These are phyloP conservation scores for Chytriomyces sp. DNA, from an alignment of 192 early-diverging fungal species.

Conservation along the genomic window DNA sequence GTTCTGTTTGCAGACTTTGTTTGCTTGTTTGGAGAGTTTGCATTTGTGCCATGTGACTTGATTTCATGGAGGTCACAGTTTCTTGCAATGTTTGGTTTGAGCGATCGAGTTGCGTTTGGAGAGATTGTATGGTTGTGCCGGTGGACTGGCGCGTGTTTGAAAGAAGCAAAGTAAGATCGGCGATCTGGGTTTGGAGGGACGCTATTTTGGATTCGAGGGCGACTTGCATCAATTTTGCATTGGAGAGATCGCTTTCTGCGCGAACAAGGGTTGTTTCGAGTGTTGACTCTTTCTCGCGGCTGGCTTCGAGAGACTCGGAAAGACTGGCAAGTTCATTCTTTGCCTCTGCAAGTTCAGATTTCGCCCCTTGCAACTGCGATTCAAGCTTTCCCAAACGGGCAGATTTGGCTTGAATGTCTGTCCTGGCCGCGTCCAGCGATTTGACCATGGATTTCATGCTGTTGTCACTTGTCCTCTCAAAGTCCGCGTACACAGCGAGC, in stretches of 20 bases:
- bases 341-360: neutral
- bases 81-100: neutral
- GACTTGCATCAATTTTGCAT: neutral
- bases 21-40: neutral
- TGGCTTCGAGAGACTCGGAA: neutral
- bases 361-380: neutral
- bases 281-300: neutral
- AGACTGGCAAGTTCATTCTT: neutral
- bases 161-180: neutral
- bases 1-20: neutral
- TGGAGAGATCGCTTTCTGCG: neutral
- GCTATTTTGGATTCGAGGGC: neutral
- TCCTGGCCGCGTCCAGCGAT: neutral
- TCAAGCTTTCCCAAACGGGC: neutral
- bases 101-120: neutral
- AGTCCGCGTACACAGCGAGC: neutral
- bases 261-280: neutral
- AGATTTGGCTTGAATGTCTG: neutral
- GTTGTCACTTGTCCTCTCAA: neutral
- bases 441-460: neutral
- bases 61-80: neutral
- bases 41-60: neutral
- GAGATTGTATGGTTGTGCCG: neutral
- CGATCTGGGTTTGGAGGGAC: neutral
- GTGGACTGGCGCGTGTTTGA: neutral